A percentile compares a stretch with the other conserved stretches of the same genome.
Evolutionary conservation across 2,329 filamentous ascomycete species (phyloP).

Genomic region (Aschersonia sp.): DNA sequence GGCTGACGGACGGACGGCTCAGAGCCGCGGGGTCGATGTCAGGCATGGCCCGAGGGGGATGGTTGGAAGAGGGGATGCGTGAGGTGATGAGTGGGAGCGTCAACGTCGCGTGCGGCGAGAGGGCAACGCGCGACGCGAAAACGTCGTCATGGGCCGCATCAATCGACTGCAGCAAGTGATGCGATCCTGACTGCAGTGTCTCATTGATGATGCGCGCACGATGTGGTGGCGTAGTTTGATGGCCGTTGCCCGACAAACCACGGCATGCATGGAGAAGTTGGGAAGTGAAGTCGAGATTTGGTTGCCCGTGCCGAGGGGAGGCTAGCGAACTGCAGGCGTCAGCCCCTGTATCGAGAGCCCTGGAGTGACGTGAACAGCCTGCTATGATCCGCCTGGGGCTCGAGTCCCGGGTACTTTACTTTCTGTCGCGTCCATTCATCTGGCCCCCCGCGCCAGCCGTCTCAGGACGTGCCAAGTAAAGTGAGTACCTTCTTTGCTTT

Average conservation of each 20-base stretch:
- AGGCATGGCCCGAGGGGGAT: constrained; percentile 33
- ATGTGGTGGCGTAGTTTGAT: constrained; percentile 25
- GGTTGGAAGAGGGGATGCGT: constrained; percentile 13
- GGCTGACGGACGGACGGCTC: constrained; percentile 43
- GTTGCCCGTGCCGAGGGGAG: too few relatives aligned
- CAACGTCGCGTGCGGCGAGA: constrained; percentile 30
- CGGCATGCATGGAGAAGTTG: constrained; percentile 13
- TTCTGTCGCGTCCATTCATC: too few relatives aligned
- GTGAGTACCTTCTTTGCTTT: constrained; percentile 2
- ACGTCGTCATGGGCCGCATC: constrained; percentile 28
- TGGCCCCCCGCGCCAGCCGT: background rate
- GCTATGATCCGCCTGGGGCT: too few relatives aligned
- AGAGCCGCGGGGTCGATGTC: constrained; percentile 58
- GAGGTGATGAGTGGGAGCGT: constrained; percentile 1
- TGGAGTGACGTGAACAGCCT: too few relatives aligned
- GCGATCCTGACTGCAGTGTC: constrained; percentile 26
- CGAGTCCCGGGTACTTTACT: too few relatives aligned
- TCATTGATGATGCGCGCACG: constrained; percentile 30
- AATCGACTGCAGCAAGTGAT: constrained; percentile 18
- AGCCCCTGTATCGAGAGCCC: too few relatives aligned
- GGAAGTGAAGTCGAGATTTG: constrained; percentile 16
- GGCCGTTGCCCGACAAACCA: constrained; percentile 13
- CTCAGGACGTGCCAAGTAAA: background rate
- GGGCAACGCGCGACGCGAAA: constrained; percentile 29
- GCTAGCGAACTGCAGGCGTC: too few relatives aligned